Conservation (phyloP, 805 yeast genomes). For the Candida qinlingensis region DNA sequence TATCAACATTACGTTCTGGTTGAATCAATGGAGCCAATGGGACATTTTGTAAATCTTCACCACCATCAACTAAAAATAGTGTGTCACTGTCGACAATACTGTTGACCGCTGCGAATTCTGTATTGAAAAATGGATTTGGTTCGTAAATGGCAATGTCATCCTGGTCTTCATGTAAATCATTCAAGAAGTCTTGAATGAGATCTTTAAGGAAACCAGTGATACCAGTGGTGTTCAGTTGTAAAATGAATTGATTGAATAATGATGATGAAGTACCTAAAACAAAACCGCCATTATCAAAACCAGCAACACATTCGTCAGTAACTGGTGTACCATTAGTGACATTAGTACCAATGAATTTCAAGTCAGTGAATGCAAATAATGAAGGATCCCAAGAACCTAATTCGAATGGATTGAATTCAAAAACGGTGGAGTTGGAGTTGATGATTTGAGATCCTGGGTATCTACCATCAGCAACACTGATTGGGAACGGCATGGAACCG, state of each 20-base stretch:
- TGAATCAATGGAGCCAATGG: slow-evolving; percentile 60
- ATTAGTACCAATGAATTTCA: slow-evolving; percentile 65
- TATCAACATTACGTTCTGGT: slow-evolving; percentile 53
- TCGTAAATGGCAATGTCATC: slow-evolving; percentile 61
- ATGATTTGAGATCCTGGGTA: slow-evolving; percentile 52
- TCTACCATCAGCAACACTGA: slow-evolving; percentile 59
- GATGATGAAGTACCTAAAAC: slow-evolving; percentile 80
- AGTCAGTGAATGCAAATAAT: slow-evolving; percentile 55
- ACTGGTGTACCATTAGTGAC: slow-evolving; percentile 54
- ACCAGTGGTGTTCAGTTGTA: slow-evolving; percentile 50
- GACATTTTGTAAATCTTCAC: slow-evolving; percentile 58
- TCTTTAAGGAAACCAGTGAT: slow-evolving; percentile 40
- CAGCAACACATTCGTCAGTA: slow-evolving; percentile 48
- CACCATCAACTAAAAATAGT: slow-evolving; percentile 65
- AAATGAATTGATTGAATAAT: slow-evolving; percentile 62
- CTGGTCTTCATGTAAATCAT: slow-evolving; percentile 41
- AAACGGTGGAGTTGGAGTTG: slow-evolving; percentile 60
- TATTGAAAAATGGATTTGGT: slow-evolving; percentile 65
- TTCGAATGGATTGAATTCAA: slow-evolving; percentile 60
- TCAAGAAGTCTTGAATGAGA: slow-evolving; percentile 39
- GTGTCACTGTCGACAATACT: slow-evolving; percentile 35
- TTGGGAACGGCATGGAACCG: slow-evolving; percentile 69
- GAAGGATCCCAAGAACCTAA: slow-evolving; percentile 90
- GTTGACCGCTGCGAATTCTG: slow-evolving; percentile 32
- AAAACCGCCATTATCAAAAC: slow-evolving; percentile 79